Percentiles rank a stretch among this genome's conserved stretches.
Conservation (phyloP, 192 early-diverging fungal species). For the Backusella circina region DNA sequence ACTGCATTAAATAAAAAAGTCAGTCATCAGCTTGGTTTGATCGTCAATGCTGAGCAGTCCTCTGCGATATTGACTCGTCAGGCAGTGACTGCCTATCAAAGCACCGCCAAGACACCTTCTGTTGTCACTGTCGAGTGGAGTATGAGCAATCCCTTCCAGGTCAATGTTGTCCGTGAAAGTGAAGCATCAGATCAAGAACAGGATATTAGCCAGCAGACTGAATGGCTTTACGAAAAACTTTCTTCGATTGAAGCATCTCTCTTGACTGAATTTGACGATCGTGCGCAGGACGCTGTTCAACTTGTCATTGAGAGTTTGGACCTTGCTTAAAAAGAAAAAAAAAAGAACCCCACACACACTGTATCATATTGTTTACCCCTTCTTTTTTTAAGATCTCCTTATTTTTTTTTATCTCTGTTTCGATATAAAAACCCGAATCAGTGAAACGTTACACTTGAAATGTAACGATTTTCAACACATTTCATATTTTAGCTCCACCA, state of each 20-base stretch:
- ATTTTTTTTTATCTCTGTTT: background rate
- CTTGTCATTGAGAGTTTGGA: constrained; percentile 5
- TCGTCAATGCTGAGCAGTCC: constrained; percentile 21
- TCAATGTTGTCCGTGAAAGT: constrained; percentile 1
- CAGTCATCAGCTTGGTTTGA: constrained; percentile 15
- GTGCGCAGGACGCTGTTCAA: constrained; percentile 3
- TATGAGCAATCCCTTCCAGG: background rate
- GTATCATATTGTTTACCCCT: background rate
- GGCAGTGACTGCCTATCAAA: background rate
- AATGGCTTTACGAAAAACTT: constrained; percentile 2
- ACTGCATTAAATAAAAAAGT: constrained; percentile 12
- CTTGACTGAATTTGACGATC: background rate
- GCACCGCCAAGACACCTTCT: background rate
- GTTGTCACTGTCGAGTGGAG: constrained; percentile 9
- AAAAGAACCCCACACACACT: background rate
- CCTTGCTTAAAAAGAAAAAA: background rate
- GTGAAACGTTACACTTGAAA: background rate
- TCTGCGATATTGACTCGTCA: constrained; percentile 12
- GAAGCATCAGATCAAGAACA: background rate
- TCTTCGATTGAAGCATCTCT: background rate
- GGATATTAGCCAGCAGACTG: background rate
- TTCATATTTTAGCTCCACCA: background rate
- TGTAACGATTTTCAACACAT: background rate
- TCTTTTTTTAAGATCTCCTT: background rate
- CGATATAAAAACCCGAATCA: background rate